Base-by-base conservation (phyloP, 2,329 filamentous ascomycete genomes). In the Colletotrichum somersetense region DNA sequence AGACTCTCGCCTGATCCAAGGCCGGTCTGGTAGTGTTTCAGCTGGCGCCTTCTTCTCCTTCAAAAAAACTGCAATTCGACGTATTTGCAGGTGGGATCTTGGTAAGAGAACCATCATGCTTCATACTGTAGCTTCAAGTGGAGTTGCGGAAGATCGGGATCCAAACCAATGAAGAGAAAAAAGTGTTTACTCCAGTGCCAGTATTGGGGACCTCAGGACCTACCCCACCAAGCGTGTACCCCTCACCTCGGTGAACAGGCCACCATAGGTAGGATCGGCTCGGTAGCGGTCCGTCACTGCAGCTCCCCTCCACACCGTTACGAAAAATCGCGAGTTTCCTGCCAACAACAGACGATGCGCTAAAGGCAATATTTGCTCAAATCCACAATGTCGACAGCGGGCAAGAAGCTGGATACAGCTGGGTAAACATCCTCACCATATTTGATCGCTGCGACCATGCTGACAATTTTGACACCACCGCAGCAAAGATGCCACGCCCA, bases 401-500 rank as follows among this genome's bases (percentile, higher is more conserved):
- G 62, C 16, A 73, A 72, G 35, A 67, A 73, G 67, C 71, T 62
- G 42, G 67, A 67, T 52, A 72, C 55, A 40, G 33, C 70, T 52
- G 63, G 62, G 71, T 72, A 67, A 30, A 20, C 0, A 26, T 6
- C 12, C 38, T 16, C 0, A 1, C 20, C n/a, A 20, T 20, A 20
- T 12, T 4, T 35, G 11, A 7, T 23, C n/a, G 33, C 8, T 10
- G 52, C 1, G 3, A 20, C 14, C n/a, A 53, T 14, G 18, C 71
- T 73, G 33, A 73, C 67, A 20, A 7, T 38, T 18, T 71, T 44
- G 12, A 44, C 26, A 11, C 3, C 40, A 33, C 11, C 61, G 30
- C 67, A 84, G 83, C 74, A 85, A 87, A 77, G 87, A 87, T 80
- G 82, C 82, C 42, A 84, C 89, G 52, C 81, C 88, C 59, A 92